These are phyloP conservation scores for Sesbania bispinosa DNA, from an alignment of 306 rosid species.

Conservation along the genomic window DNA sequence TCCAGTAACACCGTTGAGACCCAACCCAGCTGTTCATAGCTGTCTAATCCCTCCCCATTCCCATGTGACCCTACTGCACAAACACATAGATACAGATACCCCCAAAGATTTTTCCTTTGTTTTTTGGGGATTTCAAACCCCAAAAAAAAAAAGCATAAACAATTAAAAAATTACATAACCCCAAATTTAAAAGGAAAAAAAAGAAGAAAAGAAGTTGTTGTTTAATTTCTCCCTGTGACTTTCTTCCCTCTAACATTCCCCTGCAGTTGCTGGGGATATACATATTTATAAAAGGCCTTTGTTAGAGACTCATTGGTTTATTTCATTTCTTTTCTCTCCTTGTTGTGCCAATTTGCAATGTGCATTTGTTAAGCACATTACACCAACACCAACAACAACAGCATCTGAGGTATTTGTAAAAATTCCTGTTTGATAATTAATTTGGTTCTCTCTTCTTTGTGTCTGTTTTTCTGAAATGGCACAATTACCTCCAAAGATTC, in stretches of 20 bases:
- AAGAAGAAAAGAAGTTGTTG: background rate
- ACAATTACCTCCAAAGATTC: constrained; percentile 91
- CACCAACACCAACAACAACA: background rate
- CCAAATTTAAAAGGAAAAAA: background rate
- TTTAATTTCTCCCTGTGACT: background rate
- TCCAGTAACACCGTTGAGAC: constrained; percentile 87
- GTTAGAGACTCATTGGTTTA: constrained; percentile 25
- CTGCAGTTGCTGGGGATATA: constrained; percentile 1
- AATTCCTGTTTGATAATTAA: background rate
- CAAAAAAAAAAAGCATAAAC: background rate
- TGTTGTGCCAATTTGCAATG: background rate
- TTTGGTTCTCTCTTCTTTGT: background rate
- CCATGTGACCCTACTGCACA: constrained; percentile 58
- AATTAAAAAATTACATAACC: background rate
- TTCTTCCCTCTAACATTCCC: constrained; percentile 33
- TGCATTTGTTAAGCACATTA: background rate
- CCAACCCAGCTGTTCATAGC: constrained; percentile 80
- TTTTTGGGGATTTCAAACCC: constrained; percentile 22
- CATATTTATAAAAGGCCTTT: constrained; percentile 22
- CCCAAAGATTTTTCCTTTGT: constrained; percentile 12
- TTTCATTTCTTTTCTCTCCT: constrained; percentile 20
- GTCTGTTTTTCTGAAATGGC: constrained; percentile 56
- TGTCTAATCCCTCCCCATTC: constrained; percentile 63
- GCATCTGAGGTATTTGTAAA: background rate
- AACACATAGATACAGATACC: constrained; percentile 33